phyloP scores from a whole-genome alignment of 78 protist genomes.

The Dictyostelium citrinum region DNA sequence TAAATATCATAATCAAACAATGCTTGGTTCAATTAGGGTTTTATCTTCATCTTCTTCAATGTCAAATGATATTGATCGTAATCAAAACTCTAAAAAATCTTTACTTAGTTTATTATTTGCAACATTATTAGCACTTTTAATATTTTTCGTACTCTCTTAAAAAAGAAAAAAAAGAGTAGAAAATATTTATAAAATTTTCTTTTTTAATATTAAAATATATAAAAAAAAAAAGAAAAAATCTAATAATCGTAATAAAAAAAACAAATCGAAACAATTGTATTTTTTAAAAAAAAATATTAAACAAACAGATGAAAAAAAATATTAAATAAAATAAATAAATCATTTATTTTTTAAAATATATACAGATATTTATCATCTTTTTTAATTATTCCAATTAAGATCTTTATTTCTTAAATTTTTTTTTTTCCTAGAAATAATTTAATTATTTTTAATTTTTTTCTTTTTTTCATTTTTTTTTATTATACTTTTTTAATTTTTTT shows the following conservation, averaged over 20 bases:
- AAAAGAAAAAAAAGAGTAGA: background rate
- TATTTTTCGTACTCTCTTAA: slow-evolving; percentile 33
- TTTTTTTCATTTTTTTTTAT: background rate
- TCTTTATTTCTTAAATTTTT: background rate
- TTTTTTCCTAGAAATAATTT: background rate
- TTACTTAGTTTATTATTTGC: slow-evolving; percentile 20
- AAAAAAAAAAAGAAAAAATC: no score
- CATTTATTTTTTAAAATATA: background rate
- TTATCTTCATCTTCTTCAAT: background rate
- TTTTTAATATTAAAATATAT: no score
- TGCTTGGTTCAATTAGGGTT: slow-evolving; percentile 30
- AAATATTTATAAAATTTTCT: no score
- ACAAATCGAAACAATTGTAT: background rate
- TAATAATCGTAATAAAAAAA: no score
- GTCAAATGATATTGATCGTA: background rate
- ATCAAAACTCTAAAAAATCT: background rate
- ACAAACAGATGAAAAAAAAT: background rate
- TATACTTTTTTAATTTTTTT: background rate
- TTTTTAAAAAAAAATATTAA: background rate
- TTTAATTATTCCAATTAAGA: no score
- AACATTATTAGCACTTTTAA: slow-evolving; percentile 10
- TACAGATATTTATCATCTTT: no score
- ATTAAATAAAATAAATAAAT: background rate
- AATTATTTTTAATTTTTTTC: no score
- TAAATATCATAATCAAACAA: slow-evolving; percentile 9